Evolutionary conservation across 192 early-diverging fungal genomes (phyloP).

Genomic region (Phycomyces blakesleeanus): DNA sequence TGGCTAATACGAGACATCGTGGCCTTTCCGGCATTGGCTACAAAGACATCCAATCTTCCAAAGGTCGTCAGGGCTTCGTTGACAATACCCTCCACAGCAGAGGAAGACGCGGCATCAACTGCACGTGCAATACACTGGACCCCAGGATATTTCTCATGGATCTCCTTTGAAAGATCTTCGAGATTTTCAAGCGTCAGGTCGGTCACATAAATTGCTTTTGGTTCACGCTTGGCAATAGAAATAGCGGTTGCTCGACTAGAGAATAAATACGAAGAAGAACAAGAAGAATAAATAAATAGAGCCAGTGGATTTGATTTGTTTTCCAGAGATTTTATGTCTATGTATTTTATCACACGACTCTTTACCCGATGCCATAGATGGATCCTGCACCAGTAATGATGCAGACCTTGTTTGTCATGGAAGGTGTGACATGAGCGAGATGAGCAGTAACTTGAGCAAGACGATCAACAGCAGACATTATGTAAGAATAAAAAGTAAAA

Average conservation of each 20-base stretch:
- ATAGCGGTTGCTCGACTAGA: conserved; percentile 36
- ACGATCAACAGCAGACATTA: conserved; percentile 25
- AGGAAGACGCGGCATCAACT: conserved; percentile 44
- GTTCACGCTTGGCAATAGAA: conserved; percentile 27
- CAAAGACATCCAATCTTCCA: conserved; percentile 53
- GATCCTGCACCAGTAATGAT: conserved; percentile 52
- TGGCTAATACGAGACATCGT: conserved; percentile 25
- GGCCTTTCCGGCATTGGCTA: conserved; percentile 49
- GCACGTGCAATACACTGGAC: conserved; percentile 34
- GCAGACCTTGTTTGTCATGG: conserved; percentile 42
- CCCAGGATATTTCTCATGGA: conserved; percentile 29
- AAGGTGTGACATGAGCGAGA: conserved; percentile 18
- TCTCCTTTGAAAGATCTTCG: conserved; percentile 34
- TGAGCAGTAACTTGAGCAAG: conserved; percentile 28
- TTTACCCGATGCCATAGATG: conserved; percentile 45
- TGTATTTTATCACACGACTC: not conserved
- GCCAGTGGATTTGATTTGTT: no score
- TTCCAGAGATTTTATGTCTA: no score
- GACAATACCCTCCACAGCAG: conserved; percentile 32
- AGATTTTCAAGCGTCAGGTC: conserved; percentile 37
- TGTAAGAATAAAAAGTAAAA: not conserved
- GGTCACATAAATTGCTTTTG: conserved; percentile 42
- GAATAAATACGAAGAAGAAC: no score
- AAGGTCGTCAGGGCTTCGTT: conserved; percentile 37
- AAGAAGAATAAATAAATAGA: no score